Percentiles rank a stretch among this genome's conserved stretches.
Conservation (phyloP, 495 filamentous ascomycete genomes). For the Pyrenula massariospora region DNA sequence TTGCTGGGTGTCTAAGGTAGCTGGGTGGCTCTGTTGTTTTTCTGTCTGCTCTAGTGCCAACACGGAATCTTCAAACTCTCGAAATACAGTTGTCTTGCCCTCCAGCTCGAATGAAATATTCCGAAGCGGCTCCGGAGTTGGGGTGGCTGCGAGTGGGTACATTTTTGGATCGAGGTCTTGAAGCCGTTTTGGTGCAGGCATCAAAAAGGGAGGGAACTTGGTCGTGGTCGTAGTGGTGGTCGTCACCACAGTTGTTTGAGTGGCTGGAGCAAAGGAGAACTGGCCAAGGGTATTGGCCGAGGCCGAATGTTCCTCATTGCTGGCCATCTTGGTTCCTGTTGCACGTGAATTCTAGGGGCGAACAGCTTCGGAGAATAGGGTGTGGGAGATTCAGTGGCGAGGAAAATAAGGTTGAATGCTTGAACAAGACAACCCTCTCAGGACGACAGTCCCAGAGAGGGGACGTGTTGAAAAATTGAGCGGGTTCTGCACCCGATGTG, state of each 20-base stretch:
- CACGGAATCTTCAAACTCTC: conserved; percentile 52
- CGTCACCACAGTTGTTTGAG: conserved; percentile 69
- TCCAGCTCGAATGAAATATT: conserved; percentile 63
- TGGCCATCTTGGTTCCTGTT: conserved; percentile 12
- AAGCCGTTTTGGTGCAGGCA: conserved; percentile 63
- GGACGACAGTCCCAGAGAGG: too few relatives aligned
- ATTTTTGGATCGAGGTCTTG: conserved; percentile 71
- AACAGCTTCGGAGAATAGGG: conserved; percentile 9
- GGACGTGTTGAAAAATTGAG: too few relatives aligned
- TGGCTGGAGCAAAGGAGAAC: conserved; percentile 61
- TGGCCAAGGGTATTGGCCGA: conserved; percentile 38
- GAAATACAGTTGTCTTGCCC: conserved; percentile 49
- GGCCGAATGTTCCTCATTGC: conserved; percentile 11
- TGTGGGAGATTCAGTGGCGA: conserved; percentile 7
- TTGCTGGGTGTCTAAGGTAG: neutral
- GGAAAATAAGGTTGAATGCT: too few relatives aligned
- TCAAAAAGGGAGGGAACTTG: conserved; percentile 69
- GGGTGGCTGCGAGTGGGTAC: conserved; percentile 74
- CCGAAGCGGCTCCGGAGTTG: conserved; percentile 65
- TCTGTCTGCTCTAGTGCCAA: conserved; percentile 34
- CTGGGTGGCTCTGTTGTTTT: neutral
- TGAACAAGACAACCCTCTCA: too few relatives aligned
- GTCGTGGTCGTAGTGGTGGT: conserved; percentile 93
- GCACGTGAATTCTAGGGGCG: conserved; percentile 18
- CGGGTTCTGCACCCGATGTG: neutral